A percentile compares a stretch with the other conserved stretches of the same genome.
These are phyloP conservation scores for Trichoderma sp. DNA, from an alignment of 2,329 filamentous ascomycete species.

Conservation along the genomic window DNA sequence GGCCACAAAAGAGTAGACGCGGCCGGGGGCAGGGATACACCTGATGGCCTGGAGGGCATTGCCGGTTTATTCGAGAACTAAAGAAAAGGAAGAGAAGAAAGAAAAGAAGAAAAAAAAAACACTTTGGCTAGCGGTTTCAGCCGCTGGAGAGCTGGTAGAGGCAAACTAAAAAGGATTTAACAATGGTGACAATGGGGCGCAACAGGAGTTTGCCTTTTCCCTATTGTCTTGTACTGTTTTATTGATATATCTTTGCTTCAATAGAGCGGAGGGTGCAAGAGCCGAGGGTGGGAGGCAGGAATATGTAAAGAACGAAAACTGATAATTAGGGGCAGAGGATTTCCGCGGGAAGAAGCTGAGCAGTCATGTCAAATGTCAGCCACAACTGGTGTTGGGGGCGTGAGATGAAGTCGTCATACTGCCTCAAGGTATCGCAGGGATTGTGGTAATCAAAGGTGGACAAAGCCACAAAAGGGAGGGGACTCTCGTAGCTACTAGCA, in stretches of 20 bases:
- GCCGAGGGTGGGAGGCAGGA: background rate
- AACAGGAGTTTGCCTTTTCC: conserved; percentile 6
- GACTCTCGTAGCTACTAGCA: background rate
- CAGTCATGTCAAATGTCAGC: background rate
- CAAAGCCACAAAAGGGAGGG: background rate
- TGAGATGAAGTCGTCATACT: background rate
- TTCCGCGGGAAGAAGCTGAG: background rate
- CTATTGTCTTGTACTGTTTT: background rate
- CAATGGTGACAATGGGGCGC: background rate
- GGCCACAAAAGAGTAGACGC: background rate
- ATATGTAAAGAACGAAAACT: background rate
- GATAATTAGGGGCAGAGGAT: background rate
- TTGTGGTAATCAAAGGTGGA: background rate
- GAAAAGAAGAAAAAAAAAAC: background rate
- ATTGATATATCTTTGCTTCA: background rate
- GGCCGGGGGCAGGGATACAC: conserved; percentile 36
- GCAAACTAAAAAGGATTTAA: background rate
- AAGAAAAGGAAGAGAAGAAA: background rate
- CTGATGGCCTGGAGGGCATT: conserved; percentile 53
- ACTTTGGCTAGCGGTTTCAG: background rate
- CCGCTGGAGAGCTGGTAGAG: background rate
- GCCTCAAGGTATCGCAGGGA: background rate
- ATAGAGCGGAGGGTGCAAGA: background rate
- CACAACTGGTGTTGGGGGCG: background rate
- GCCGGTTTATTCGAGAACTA: conserved; percentile 46